Evolutionary conservation across 345 rosid species (phyloP), one percentile per base, ranked within the genome.

Genomic region (Rhodamnia rubescens): DNA sequence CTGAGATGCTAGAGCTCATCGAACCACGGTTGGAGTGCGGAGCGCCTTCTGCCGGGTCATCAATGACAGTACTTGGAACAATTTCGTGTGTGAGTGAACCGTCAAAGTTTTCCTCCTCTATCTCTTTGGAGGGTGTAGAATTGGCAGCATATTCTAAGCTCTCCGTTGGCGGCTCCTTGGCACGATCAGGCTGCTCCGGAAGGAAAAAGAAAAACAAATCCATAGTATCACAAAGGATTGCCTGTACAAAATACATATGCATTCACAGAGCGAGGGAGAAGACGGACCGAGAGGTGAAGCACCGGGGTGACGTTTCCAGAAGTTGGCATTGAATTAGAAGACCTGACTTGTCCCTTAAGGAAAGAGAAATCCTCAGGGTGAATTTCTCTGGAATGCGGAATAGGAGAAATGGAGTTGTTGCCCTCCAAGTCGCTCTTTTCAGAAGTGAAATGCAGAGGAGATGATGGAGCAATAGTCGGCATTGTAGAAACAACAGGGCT

Each of bases 1-100:
- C 93, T 12, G 90, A 88, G 90, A 91, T 88, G 84, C 91, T 90
- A 14, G 90, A 92, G 87, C 89, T 89, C 88, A 86, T 59, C 12
- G 88, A 84, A 74, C 87, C 84, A 20, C 14, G 47, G 83, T 51
- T 40, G 26, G 88, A 86, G 56, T 81, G 89, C 44, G 47, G 53
- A 42, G 59, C 52, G 7, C 55, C 83, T 57, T 86, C 74, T 42
- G 81, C 88, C n/a, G 40, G 88, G 55, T 87, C 83, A 75, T 78
- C 85, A 5, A 74, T 54, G 11, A 54, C 40, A 40, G 85, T 82
- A 85, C 57, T 81, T 27, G 89, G 49, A 75, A 58, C 85, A 51
- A 57, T 85, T 50, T 86, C 78, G 2, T 74, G 85, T 20, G 86
- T 18, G 53, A 78, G 83, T 57, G 84, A 44, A 54, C 56, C 47